Evolutionary conservation across 306 rosid species (phyloP), one percentile per base, ranked within the genome.

Genomic region (Heteromeles arbutifolia): DNA sequence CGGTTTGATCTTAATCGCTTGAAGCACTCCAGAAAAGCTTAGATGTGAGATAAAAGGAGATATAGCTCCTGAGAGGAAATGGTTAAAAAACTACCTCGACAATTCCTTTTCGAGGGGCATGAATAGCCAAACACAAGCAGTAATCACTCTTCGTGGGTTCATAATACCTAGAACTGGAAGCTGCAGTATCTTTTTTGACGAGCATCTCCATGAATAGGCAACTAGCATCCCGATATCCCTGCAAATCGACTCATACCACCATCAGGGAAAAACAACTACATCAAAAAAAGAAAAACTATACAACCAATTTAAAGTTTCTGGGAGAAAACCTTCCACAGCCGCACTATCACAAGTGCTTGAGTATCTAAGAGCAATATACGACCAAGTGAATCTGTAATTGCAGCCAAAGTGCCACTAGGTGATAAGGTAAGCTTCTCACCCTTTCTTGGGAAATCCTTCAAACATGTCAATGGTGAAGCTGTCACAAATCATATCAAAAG

Each of bases 201-300:
- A 96, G 77, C 97, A 90, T 96, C 88, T 96, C 99, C 98, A 89
- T 90, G 88, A 96, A 96, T 76, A 96, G 81, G 79, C 99, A 96
- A 83, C 85, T 87, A 32, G 98, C 99, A 73, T 96, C 93, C 15
- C 97, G 93, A 85, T 95, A 95, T 82, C 99, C 99, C 99, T 95
- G 81, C 83, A 83, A 81, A 78, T 66, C 62, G 34, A 77, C 66
- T 57, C 31, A 70, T 43, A 43, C 74, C 26, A 56, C 77, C 74
- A 72, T 57, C 44, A 68, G 52, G 75, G 73, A 81, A 45, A 18
- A 65, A 63, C 65, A 67, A 26, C 24, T 39, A 65, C 14, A 19
- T 32, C 32, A 24, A 69, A n/a, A 31, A 31, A 11, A 19, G 31
- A 37, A 39, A 8, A 50, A 18, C 3, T 17, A 5, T 22, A 83